Evolutionary conservation across 768 basidiomycete species (phyloP), one percentile per base, ranked within the genome.

Genomic region (Cyathus striatus): DNA sequence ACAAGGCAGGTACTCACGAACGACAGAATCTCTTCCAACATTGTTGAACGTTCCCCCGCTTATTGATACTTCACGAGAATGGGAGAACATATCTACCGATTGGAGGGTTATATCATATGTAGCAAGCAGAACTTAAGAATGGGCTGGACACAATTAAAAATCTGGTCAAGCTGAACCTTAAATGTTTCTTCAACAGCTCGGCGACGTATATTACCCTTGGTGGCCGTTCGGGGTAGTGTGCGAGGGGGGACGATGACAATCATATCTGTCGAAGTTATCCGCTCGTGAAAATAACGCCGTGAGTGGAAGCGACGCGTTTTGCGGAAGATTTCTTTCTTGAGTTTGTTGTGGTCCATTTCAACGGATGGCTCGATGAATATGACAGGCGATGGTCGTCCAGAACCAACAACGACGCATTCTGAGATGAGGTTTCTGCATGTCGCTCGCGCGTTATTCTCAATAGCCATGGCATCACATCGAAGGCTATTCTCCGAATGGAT

Each of bases 121-220:
- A n/a, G n/a, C n/a, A n/a, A n/a, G n/a, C n/a, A n/a, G n/a, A n/a
- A n/a, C n/a, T n/a, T n/a, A n/a, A n/a, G n/a, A n/a, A n/a, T n/a
- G n/a, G n/a, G n/a, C n/a, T n/a, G n/a, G n/a, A n/a, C n/a, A n/a
- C 20, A 32, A 27, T 21, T 7, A 2, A 42, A 21, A 34, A 42
- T 32, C 26, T 42, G 13, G 36, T 43, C 33, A 3, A n/a, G 21
- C 22, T 35, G n/a, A 39, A 21, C n/a, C 32, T 42, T 27, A 17
- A 42, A 42, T 14, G 66, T 51, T 49, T 84, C 82, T 62, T 90
- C 87, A 16, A 88, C 84, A 10, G 83, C 86, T 50, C 72, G 76
- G 35, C 87, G 76, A 39, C 87, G 79, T 49, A 90, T 83, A 54
- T 89, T 90, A 22, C 87, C 86, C 65, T 90, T 90, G 10, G 87